phyloP scores from a whole-genome alignment of 306 rosid species.

The Prunus persica region Prunus_persica_NCBIv2 NC_034011.1:23679501-23680000 shows the following conservation, averaged over 20 bases:
- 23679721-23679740: conserved; percentile 1
- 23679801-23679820: conserved; percentile 15
- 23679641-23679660: neutral
- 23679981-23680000: neutral
- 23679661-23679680: neutral
- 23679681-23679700: neutral
- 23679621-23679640: neutral
- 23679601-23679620: neutral
- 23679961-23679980: neutral
- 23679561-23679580: neutral
- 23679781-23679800: conserved; percentile 6
- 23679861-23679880: conserved; percentile 12
- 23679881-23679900: conserved; percentile 16
- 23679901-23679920: neutral
- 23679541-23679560: no score
- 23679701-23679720: conserved; percentile 12
- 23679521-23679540: no score
- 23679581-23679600: neutral
- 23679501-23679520: no score
- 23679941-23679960: neutral
- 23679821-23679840: conserved; percentile 6
- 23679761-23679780: neutral
- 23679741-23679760: neutral
- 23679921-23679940: neutral
- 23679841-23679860: neutral